Base-by-base conservation (phyloP, 441 rosid genomes). In the Adansonia madagascariensis region DNA sequence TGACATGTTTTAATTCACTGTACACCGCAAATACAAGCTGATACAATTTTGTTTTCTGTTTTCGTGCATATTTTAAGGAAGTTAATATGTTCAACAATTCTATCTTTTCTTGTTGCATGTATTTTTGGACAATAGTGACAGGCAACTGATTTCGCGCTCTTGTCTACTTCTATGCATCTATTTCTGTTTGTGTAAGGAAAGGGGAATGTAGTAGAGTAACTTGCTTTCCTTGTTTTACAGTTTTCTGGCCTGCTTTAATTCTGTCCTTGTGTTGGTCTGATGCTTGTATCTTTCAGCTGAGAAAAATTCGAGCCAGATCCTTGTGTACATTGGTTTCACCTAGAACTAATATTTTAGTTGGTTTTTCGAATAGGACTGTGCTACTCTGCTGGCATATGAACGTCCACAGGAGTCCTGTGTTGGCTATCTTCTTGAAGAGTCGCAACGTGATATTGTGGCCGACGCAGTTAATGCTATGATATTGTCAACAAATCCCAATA, bases 391-490 rank as follows among this genome's bases (percentile, higher is more conserved):
- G 77, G 99, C 92, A 8, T 94, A 89, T 65, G 92, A 88, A 81
- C 83, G 79, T 17, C 98, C 97, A 1, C 85, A 77, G 63, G 88
- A 90, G 75, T 91, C 95, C 22, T 81, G 86, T n/a, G 88, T 87
- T 8, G 93, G 97, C 46, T 88, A 89, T 80, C 94, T 94, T 70
- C 89, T 95, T 8, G 88, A 89, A 75, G 93, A 88, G 43, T 85
- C 97, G 0, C 98, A 85, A 74, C 89, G 92, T 12, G 98, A 95
- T 80, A 77, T 91, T 66, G 97, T 95, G 75, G 98, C 98, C 0
- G 98, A 95, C 81, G 82, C 90, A 0, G 91, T 94, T 70, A 95
- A 95, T 74, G 92, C 92, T 4, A 90, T 90, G 88, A 84, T 95
- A 75, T 78, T 95, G 83, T 89, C 86, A 24, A 86, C 91, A 59